Base-by-base conservation (phyloP, 2,329 filamentous ascomycete genomes). In the Biscogniauxia mediterranea region DNA sequence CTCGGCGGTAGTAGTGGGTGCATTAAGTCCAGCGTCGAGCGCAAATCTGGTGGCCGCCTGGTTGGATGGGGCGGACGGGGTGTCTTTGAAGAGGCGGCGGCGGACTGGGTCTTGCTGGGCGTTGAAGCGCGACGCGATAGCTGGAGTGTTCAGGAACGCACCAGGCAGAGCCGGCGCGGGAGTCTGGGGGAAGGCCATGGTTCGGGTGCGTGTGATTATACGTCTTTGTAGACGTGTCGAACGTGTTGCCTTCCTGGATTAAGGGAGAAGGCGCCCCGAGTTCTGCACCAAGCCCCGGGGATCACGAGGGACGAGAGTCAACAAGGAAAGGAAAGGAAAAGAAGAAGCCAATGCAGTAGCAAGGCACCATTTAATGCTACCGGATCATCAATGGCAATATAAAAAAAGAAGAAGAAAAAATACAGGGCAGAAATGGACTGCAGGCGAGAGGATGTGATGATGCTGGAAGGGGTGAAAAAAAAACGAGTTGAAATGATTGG, bases 131-230 rank as follows among this genome's bases (percentile, higher is more conserved):
- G 81, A 81, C 58, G 78, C 75, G 42, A 83, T 80, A 60, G 88
- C 90, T 54, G 91, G 91, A 21, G 91, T 94, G 70, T 89, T 86
- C 71, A 92, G 78, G 73, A 89, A 94, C 70, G 88, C 88, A 79
- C 91, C 91, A 52, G 91, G 91, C 54, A 92, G 81, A 63, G 86
- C 86, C 69, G 90, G 87, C 78, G 89, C 83, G 49, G 91, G 91
- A 60, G 91, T 79, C 67, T 79, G 78, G 23, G 80, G 77, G 66
- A 85, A 83, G 56, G 85, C 80, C 85, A 88, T 88, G 63, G 61
- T 69, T 59, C 54, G 58, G 61, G 55, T 63, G 54, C 28, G 11
- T 50, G 59, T 59, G 61, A 57, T 61, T 59, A 46, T 15, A 15
- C 38, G 38, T 46, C 38, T 46, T 46, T 54, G 11, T 46, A 23